Evolutionary conservation across 2,329 filamentous ascomycete genomes (phyloP).

Genomic region (Verticillium tricorpus): DNA sequence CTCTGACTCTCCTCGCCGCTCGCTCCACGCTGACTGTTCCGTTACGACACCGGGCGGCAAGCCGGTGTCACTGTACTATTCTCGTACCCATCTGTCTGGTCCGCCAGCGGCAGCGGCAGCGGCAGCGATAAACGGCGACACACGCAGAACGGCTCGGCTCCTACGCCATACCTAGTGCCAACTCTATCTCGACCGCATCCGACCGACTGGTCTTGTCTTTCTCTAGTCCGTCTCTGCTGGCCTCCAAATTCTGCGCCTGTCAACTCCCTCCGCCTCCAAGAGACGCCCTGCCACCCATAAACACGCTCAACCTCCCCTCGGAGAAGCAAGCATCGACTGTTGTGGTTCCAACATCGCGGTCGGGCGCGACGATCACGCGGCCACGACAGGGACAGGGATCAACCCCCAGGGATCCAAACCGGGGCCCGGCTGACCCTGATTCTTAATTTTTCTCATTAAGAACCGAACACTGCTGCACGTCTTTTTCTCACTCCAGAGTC

Average conservation of each 20-base stretch:
- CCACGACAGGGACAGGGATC: not conserved
- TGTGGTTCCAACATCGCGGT: conserved; percentile 2
- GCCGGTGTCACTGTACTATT: not conserved
- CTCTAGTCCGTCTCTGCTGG: not conserved
- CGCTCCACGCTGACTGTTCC: not conserved
- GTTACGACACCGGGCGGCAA: not conserved
- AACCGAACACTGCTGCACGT: not conserved
- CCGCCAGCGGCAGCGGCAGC: not conserved
- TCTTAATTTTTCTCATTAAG: not conserved
- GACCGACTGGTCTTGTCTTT: not conserved
- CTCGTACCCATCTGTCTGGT: not conserved
- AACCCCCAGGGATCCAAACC: not conserved
- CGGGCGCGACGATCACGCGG: conserved; percentile 3
- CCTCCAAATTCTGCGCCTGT: not conserved
- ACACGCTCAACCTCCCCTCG: not conserved
- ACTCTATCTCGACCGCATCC: not conserved
- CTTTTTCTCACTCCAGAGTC: not conserved
- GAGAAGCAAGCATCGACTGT: not conserved
- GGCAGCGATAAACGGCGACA: not conserved
- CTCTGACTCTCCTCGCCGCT: not conserved
- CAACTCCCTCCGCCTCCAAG: not conserved
- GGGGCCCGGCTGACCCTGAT: not conserved
- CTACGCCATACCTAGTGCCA: not conserved
- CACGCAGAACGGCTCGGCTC: not conserved
- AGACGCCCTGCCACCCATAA: not conserved